Evolutionary conservation across 116 monocot species (phyloP).

Genomic region (Zostera marina): DNA sequence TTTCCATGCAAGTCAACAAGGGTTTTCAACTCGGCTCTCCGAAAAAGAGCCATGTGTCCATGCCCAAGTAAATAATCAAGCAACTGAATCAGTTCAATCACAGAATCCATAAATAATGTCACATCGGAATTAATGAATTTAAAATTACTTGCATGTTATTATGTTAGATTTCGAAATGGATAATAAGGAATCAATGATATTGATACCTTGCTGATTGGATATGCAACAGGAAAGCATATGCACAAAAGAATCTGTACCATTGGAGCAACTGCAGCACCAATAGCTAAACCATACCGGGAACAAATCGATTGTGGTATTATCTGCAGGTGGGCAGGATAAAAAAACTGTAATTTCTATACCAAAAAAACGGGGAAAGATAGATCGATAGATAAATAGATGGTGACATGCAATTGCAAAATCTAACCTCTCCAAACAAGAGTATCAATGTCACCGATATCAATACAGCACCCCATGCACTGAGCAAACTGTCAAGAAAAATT

Average conservation of each 20-base stretch:
- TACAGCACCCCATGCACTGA: conserved; percentile 79
- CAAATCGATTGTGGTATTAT: conserved; percentile 92
- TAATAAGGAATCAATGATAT: conserved; percentile 2
- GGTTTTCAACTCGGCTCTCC: conserved; percentile 94
- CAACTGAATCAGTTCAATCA: conserved; percentile 22
- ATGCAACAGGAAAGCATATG: conserved; percentile 90
- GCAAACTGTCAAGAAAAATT: conserved; percentile 77
- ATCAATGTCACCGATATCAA: conserved; percentile 90
- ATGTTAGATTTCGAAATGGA: not conserved
- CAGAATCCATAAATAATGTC: not conserved
- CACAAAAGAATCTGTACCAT: conserved; percentile 69
- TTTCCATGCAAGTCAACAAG: conserved; percentile 88
- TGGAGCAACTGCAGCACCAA: conserved; percentile 76
- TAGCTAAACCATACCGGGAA: conserved; percentile 77
- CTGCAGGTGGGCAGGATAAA: conserved; percentile 14
- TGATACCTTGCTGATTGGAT: conserved; percentile 93
- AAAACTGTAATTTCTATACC: not conserved
- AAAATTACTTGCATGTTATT: not conserved
- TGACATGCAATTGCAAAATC: not conserved
- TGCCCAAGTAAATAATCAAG: conserved; percentile 71
- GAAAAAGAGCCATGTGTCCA: conserved; percentile 73
- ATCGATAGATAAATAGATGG: too few species aligned
- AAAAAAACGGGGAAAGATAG: not conserved
- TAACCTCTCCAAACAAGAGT: conserved; percentile 94
- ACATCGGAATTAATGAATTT: not conserved